A percentile compares a stretch with the other conserved stretches of the same genome.
These are phyloP conservation scores for Pseudocercospora cruenta DNA, from an alignment of 2,329 filamentous ascomycete genomes.

Conservation along the genomic window DNA sequence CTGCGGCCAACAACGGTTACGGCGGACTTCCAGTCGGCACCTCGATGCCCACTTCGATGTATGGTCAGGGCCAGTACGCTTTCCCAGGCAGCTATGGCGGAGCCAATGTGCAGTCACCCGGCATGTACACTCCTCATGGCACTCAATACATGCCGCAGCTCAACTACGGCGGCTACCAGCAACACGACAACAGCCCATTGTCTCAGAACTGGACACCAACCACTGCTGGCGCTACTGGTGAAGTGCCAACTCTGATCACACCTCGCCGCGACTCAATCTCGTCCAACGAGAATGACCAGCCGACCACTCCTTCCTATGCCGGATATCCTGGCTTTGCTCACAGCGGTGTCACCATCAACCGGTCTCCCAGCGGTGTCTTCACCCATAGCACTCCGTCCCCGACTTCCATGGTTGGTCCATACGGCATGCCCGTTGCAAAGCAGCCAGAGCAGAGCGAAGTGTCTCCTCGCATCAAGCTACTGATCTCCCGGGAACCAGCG, in stretches of 20 bases:
- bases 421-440: conserved; percentile 46
- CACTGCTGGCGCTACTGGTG: conserved; percentile 48
- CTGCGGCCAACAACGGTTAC: conserved; percentile 34
- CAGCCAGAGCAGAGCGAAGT: conserved; percentile 45
- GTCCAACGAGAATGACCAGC: conserved; percentile 57
- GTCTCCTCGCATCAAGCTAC: conserved; percentile 50
- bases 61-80: conserved; percentile 39
- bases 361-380: conserved; percentile 54
- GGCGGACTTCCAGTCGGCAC: conserved; percentile 32
- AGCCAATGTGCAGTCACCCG: conserved; percentile 39
- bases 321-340: conserved; percentile 45
- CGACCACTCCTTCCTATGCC: conserved; percentile 52
- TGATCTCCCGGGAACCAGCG: conserved; percentile 69
- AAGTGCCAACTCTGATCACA: conserved; percentile 55
- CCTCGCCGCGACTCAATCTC: conserved; percentile 57
- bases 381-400: conserved; percentile 55
- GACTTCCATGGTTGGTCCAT: conserved; percentile 50
- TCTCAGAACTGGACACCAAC: conserved; percentile 50
- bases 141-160: conserved; percentile 49
- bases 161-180: conserved; percentile 50
- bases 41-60: conserved; percentile 38
- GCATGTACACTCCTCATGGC: conserved; percentile 50
- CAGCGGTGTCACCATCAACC: conserved; percentile 52
- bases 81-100: conserved; percentile 37
- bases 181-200: conserved; percentile 51